A percentile compares a stretch with the other conserved stretches of the same genome.
Evolutionary conservation across 225 moss, liverwort and hornwort species (phyloP).

Genomic region (Physcomitrium patens): DNA sequence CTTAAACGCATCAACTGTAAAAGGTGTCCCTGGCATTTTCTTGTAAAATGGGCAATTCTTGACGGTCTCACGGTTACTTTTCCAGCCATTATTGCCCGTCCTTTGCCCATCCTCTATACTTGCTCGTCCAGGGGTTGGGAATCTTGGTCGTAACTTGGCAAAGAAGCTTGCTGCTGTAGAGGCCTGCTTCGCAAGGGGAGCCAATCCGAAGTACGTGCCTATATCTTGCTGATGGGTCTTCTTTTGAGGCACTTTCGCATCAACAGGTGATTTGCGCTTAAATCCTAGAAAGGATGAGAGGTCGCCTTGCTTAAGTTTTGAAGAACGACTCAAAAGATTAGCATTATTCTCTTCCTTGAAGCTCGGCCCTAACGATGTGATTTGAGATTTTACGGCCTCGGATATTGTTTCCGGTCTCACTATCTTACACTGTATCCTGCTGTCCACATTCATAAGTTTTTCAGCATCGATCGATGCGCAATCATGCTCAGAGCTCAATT

Average conservation of each 20-base stretch:
- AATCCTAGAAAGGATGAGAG: slow-evolving; percentile 76
- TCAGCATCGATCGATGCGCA: slow-evolving; percentile 21
- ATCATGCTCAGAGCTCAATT: slow-evolving; percentile 24
- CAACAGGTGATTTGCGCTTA: slow-evolving; percentile 46
- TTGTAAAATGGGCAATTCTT: slow-evolving; percentile 95
- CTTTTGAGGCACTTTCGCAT: slow-evolving; percentile 40
- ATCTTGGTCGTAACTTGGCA: slow-evolving; percentile 57
- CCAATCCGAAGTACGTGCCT: slow-evolving; percentile 68
- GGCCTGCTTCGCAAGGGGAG: slow-evolving; percentile 55
- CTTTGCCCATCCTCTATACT: slow-evolving; percentile 30
- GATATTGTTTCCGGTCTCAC: slow-evolving; percentile 18
- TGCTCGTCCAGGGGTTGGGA: slow-evolving; percentile 31
- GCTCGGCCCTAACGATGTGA: slow-evolving; percentile 9
- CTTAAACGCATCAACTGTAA: slow-evolving; percentile 92
- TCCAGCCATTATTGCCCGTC: slow-evolving; percentile 45
- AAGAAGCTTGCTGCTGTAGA: slow-evolving; percentile 48
- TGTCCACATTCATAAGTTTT: slow-evolving; percentile 14
- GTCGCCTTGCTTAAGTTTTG: slow-evolving; percentile 78
- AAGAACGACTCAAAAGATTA: slow-evolving; percentile 26
- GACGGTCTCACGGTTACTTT: slow-evolving; percentile 34
- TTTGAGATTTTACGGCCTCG: slow-evolving; percentile 3
- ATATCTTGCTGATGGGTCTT: slow-evolving; percentile 73
- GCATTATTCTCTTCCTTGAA: slow-evolving; percentile 28
- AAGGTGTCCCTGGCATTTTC: slow-evolving; percentile 88
- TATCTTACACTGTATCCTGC: slow-evolving; percentile 19